These are phyloP conservation scores for Paecilomyces niveus DNA, from an alignment of 2,329 filamentous ascomycete species.

Conservation along the genomic window DNA sequence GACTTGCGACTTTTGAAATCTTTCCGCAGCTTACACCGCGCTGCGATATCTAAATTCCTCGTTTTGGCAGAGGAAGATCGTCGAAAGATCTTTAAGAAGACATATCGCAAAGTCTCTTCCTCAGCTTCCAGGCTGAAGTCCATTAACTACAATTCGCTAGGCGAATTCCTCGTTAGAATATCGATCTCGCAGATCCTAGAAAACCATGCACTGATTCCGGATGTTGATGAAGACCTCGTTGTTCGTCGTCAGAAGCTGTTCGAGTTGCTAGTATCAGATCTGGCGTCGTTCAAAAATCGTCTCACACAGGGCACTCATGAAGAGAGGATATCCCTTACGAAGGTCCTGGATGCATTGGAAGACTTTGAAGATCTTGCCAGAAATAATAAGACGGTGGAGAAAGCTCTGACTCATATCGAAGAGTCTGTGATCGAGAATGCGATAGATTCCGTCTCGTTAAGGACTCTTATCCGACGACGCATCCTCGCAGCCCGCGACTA, in stretches of 20 bases:
- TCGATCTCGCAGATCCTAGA: slow-evolving; percentile 28
- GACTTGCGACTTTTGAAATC: slow-evolving; percentile 30
- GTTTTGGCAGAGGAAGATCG: slow-evolving; percentile 26
- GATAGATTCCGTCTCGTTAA: slow-evolving; percentile 21
- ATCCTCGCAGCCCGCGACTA: slow-evolving; percentile 23
- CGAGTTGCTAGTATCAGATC: slow-evolving; percentile 23
- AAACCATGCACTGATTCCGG: slow-evolving; percentile 22
- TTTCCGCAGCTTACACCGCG: slow-evolving; percentile 29
- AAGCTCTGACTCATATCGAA: slow-evolving; percentile 27
- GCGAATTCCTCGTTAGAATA: slow-evolving; percentile 27
- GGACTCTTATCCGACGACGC: slow-evolving; percentile 25
- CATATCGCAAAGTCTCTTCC: slow-evolving; percentile 23
- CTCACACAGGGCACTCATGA: slow-evolving; percentile 28
- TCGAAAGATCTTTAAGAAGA: slow-evolving; percentile 26
- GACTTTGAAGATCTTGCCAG: slow-evolving; percentile 32
- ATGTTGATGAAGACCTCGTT: slow-evolving; percentile 20
- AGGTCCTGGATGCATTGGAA: slow-evolving; percentile 31
- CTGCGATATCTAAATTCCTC: slow-evolving; percentile 28
- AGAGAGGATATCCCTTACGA: slow-evolving; percentile 23
- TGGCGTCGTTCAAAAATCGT: slow-evolving; percentile 27
- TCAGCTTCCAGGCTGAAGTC: slow-evolving; percentile 23
- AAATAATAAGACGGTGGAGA: slow-evolving; percentile 26
- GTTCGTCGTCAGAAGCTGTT: slow-evolving; percentile 28
- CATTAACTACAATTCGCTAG: slow-evolving; percentile 27
- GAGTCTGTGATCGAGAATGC: slow-evolving; percentile 26